Base-by-base conservation (phyloP, 2,329 filamentous ascomycete genomes). In the Venturia oleaginea region DNA sequence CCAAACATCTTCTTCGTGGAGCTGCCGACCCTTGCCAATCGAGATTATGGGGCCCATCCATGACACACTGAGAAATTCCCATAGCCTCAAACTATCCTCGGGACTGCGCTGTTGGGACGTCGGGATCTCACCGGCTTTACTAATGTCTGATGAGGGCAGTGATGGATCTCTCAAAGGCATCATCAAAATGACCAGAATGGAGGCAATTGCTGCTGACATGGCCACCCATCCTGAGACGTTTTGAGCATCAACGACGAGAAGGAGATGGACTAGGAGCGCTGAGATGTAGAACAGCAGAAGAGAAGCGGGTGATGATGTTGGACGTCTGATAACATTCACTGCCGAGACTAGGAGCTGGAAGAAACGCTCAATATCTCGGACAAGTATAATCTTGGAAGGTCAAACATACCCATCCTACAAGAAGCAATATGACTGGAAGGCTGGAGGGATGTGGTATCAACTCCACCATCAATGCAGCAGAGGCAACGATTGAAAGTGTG, bases 1-100 rank as follows among this genome's bases (percentile, higher is more conserved):
- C 92, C 92, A 96, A 1, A 96, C 88, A 71, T 96, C 91, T 43
- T 87, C 83, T 46, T 92, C 86, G 42, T 91, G 78, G 10, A 96
- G 78, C 68, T 91, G 87, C 48, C 85, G 80, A 37, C 79, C 77
- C 51, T 80, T 83, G 1, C 88, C 90, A 30, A 86, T 75, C 1
- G 79, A 77, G 15, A 95, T 91, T 7, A 96, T 76, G 0, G 91
- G 88, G 0, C 80, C 79, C 76, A 96, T 87, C 92, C 92, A 96
- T 0, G 85, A 89, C 34, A 96, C 88, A 6, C 85, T 87, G 84
- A 93, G 89, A 76, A 91, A 96, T 68, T 92, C 89, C 83, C 90
- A 92, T 0, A 92, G 78, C 0, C 83, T 89, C 30, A 96, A 73
- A 67, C 89, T 86, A 69, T 96, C 92, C 73, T 96, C 92, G 0